Evolutionary conservation across 257 asterid genomes (phyloP), one percentile per base, ranked within the genome.

Genomic region (Osmanthus fragrans): DNA sequence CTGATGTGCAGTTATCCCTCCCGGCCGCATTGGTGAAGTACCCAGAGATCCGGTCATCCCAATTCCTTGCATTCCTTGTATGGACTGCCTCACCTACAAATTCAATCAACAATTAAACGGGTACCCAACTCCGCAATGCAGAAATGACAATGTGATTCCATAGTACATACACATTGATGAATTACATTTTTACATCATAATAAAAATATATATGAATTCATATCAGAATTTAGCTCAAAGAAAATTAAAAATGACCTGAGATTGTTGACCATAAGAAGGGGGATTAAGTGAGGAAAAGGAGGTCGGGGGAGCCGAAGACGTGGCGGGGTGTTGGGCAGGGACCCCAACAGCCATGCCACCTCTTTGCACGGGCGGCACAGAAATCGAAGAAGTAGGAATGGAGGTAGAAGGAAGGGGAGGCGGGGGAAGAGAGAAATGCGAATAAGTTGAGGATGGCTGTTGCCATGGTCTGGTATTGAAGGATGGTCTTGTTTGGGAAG

Each of bases 301-400:
- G 12, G 90, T 69, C 3, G 91, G 85, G 42, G 89, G 86, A n/a
- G 92, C 81, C 42, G 89, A 60, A 30, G 90, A 84, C 19, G 91
- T 27, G 73, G 86, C 79, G 16, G 94, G 84, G 72, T 77, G 90
- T 76, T 85, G 92, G 18, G 98, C 94, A 19, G 97, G 98, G 78
- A 94, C 91, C 56, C 98, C 96, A 64, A 92, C 85, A 23, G 96
- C 96, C 85, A 94, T 84, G 75, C 94, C 94, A 33, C 92, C 94
- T 69, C 94, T 84, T 58, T 89, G 86, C 56, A 81, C 77, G 33
- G 87, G 88, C 33, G 87, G 84, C 40, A 75, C 76, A 71, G 90
- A 75, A 77, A 81, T 54, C 54, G 94, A 82, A 21, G 94, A 76
- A 1, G 87, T 72, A 5, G 92, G 70, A 32, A 86, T 79, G 33